A percentile compares a stretch with the other conserved stretches of the same genome.
phyloP scores from a whole-genome alignment of 345 rosid genomes.

The Barbarea vulgaris region DNA sequence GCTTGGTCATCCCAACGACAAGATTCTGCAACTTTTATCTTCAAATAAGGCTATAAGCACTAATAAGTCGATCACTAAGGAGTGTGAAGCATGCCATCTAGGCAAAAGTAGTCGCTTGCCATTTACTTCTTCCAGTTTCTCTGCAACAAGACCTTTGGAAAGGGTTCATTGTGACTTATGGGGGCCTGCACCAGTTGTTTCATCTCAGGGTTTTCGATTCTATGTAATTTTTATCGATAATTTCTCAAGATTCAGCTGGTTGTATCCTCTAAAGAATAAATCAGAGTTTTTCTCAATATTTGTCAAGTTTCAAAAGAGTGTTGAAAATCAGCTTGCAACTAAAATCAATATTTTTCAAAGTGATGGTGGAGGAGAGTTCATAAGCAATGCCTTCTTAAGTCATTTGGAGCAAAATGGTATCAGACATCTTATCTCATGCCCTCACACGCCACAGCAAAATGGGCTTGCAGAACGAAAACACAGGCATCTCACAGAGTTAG shows the following conservation, averaged over 20 bases:
- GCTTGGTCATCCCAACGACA: too few relatives aligned
- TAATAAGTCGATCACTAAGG: too few relatives aligned
- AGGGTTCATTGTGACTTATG: not conserved
- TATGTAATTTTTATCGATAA: not conserved
- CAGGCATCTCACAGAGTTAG: not conserved
- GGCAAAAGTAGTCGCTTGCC: not conserved
- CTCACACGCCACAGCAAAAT: not conserved
- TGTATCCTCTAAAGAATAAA: not conserved
- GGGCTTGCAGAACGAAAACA: not conserved
- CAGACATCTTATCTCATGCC: not conserved
- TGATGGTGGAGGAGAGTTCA: not conserved
- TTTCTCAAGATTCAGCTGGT: not conserved
- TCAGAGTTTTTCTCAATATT: not conserved
- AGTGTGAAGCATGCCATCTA: not conserved
- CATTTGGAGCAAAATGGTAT: not conserved
- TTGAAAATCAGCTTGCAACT: not conserved
- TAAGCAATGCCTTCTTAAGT: accelerated
- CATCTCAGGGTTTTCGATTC: not conserved
- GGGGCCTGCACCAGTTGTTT: not conserved
- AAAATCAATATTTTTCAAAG: not conserved
- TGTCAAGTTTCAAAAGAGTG: not conserved
- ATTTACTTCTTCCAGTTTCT: not conserved
- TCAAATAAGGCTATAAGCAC: too few relatives aligned
- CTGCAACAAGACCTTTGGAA: not conserved
- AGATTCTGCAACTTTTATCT: too few relatives aligned